A percentile compares a stretch with the other conserved stretches of the same genome.
These are phyloP conservation scores for Ceratobasidium papillatum DNA, from an alignment of 1,284 basidiomycete genomes.

Conservation along the genomic window DNA sequence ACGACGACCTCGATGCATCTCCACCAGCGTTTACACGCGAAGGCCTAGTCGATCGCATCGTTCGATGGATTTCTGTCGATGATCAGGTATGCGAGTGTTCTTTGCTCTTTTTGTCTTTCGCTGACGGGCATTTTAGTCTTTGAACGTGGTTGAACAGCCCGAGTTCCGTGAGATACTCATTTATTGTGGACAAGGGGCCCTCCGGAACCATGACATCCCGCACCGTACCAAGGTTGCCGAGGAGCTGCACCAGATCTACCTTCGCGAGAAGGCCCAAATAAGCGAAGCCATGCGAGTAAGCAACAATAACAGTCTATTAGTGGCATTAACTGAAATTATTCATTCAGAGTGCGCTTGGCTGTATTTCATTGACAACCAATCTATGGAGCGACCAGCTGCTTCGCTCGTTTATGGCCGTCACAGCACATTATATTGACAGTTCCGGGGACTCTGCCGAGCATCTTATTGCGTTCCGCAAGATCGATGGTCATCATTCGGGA, in stretches of 20 bases:
- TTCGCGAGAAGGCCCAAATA: not conserved
- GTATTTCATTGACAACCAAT: constrained; percentile 35
- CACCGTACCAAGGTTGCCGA: constrained; percentile 17
- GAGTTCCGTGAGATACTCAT: constrained; percentile 27
- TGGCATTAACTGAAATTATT: not conserved
- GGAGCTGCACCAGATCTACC: not conserved
- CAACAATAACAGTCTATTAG: not conserved
- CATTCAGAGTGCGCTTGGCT: constrained; percentile 20
- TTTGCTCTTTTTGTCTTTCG: not conserved
- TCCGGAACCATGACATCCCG: constrained; percentile 32
- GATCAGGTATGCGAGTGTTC: not conserved
- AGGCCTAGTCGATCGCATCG: not conserved
- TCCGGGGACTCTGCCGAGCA: not conserved
- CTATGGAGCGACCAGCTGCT: constrained; percentile 22
- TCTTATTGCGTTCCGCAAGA: constrained; percentile 28
- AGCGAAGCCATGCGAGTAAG: constrained; percentile 3
- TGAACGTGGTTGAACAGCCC: constrained; percentile 3
- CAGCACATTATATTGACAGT: constrained; percentile 15
- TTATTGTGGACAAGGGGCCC: not conserved
- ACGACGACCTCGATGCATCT: not conserved
- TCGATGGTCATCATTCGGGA: constrained; percentile 23
- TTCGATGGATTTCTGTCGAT: not conserved
- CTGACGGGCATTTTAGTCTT: not conserved
- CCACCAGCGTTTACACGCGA: not conserved
- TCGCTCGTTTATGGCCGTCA: constrained; percentile 32